A percentile compares a stretch with the other conserved stretches of the same genome.
Conservation (phyloP, 495 filamentous ascomycete genomes). For the Tetracladium marchalianum region DNA sequence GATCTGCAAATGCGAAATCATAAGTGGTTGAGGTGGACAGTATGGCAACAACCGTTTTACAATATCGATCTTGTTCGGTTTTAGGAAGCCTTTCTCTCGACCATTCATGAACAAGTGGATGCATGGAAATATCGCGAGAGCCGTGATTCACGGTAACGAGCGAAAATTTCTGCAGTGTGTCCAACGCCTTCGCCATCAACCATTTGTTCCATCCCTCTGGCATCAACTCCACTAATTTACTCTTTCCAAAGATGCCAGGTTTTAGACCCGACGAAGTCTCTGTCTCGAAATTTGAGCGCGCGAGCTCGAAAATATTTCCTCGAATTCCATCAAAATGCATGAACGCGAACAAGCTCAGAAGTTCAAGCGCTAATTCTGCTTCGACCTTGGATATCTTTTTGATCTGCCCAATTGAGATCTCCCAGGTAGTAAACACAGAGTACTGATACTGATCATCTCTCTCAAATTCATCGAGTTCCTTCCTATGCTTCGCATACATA, state of each 20-base stretch:
- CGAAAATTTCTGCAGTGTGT: conserved; percentile 16
- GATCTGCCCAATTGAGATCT: conserved; percentile 19
- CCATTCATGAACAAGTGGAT: conserved; percentile 29
- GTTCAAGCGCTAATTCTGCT: conserved; percentile 17
- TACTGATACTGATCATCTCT: conserved; percentile 3
- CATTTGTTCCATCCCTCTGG: conserved; percentile 10
- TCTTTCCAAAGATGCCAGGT: not conserved
- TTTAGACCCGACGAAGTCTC: not conserved
- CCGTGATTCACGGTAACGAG: conserved; percentile 15
- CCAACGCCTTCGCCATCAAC: conserved; percentile 13
- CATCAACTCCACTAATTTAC: conserved; percentile 10
- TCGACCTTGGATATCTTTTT: conserved; percentile 3
- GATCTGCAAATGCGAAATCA: conserved; percentile 10
- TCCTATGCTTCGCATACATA: conserved; percentile 11
- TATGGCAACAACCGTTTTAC: conserved; percentile 10
- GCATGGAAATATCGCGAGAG: conserved; percentile 20
- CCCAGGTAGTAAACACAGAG: conserved; percentile 22
- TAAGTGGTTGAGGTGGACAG: not conserved
- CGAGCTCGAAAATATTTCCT: conserved; percentile 9
- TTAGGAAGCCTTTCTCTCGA: conserved; percentile 18
- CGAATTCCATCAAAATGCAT: conserved; percentile 25
- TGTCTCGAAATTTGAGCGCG: not conserved
- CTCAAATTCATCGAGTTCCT: conserved; percentile 10
- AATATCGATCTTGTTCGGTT: conserved; percentile 16
- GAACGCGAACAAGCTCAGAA: conserved; percentile 25